These are phyloP conservation scores for Rhodotorula sp. DNA, from an alignment of 1,284 basidiomycete species.

Conservation along the genomic window DNA sequence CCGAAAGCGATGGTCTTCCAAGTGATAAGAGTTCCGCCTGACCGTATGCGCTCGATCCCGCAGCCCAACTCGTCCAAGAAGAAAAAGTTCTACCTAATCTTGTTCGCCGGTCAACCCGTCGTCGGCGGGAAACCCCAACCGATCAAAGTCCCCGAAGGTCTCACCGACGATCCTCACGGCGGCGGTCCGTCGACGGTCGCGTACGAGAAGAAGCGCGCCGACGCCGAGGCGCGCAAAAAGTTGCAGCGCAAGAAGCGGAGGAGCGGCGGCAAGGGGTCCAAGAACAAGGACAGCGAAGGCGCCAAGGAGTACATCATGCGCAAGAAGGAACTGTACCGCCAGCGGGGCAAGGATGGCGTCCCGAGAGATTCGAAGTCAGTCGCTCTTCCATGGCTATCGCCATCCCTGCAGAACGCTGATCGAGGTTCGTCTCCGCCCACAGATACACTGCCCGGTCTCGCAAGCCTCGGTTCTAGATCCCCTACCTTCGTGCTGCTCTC, in stretches of 20 bases:
- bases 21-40: neutral
- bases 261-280: neutral
- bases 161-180: conserved; percentile 48
- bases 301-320: conserved; percentile 56
- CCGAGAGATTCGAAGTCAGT: conserved; percentile 45
- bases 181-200: conserved; percentile 52
- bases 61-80: conserved; percentile 80
- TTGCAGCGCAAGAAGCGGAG: conserved; percentile 26
- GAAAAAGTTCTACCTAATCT: conserved; percentile 83
- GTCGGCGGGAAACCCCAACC: conserved; percentile 33
- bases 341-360: conserved; percentile 55
- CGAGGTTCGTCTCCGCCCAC: neutral
- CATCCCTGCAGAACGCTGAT: no score
- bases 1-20: neutral
- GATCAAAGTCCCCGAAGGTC: conserved; percentile 35
- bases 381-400: neutral
- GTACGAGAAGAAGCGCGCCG: conserved; percentile 62
- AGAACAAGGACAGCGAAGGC: conserved; percentile 10
- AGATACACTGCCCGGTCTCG: conserved; percentile 44
- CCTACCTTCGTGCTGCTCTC: neutral
- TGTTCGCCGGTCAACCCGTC: conserved; percentile 66
- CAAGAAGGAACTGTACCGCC: conserved; percentile 59
- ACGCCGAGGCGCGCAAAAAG: conserved; percentile 33
- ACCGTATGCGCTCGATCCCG: no score
- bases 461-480: conserved; percentile 38